Base-by-base conservation (phyloP, 768 basidiomycete genomes). In the Floccularia luteovirens region DNA sequence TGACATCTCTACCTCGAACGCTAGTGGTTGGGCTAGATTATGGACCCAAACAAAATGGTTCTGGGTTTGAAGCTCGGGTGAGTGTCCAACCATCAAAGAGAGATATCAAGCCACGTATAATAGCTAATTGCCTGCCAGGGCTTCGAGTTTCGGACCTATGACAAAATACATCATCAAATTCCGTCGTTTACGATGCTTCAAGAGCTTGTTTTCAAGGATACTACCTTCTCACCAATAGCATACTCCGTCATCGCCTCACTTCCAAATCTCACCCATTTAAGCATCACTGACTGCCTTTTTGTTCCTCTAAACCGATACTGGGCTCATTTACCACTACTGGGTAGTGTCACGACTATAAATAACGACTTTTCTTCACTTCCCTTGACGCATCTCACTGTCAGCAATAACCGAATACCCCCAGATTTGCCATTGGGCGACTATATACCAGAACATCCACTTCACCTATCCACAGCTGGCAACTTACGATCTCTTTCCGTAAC, bases 231-330 rank as follows among this genome's bases (percentile, higher is more conserved):
- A 3, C 53, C 54, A 1, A 44, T 53, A 19, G 36, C 49, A 10
- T 60, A 60, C 44, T 48, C 45, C 2, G 46, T 57, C 10, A 33
- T 58, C 8, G 52, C 47, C 0, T 31, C 40, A 5, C 48, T 58
- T 31, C 52, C 59, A 3, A 45, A 48, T 5, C 50, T 60, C 11
- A 54, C 50, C n/a, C 43, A 46, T 6, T 47, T 60, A 8, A 45
- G 22, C 32, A 37, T 60, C 17, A 39, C 31, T 10, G 42, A 50
- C 10, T 60, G 58, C 45, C 47, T 22, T 5, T 53, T 54, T 38
- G 33, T 54, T 16, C 41, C 28, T 16, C 41, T 53, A 0, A 37
- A 48, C 3, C 38, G 31, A 4, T 36, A 47, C 0, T 51, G 48
- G n/a, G 36, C 23, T 5, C 39, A 41, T 12, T 27, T 38, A 21